Percentiles rank a stretch among this genome's conserved stretches.
phyloP scores from a whole-genome alignment of 805 yeast species.

The Komagataella ulmi region DNA sequence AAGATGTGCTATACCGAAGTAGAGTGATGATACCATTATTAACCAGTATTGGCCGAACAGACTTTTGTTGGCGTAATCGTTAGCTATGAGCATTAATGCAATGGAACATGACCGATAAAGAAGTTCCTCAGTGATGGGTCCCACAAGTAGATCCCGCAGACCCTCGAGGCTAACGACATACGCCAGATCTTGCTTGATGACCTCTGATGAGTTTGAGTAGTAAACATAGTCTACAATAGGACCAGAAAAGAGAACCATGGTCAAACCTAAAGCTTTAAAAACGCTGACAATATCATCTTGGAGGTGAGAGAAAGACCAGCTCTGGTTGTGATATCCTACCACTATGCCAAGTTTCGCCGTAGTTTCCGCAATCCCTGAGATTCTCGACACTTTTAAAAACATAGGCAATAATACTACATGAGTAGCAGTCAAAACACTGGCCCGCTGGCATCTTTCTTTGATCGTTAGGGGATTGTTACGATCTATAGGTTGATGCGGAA shows the following conservation, averaged over 20 bases:
- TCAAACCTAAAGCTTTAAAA: neutral
- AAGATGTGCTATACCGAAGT: constrained; percentile 68
- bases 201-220: neutral
- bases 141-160: constrained; percentile 46
- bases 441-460: neutral
- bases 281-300: neutral
- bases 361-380: neutral
- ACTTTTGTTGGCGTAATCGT: constrained; percentile 3
- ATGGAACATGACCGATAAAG: constrained; percentile 42
- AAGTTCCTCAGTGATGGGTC: constrained; percentile 72
- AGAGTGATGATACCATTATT: constrained; percentile 30
- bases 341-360: neutral
- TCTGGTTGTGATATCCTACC: neutral
- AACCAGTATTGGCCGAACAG: constrained; percentile 1
- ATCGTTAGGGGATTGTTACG: neutral
- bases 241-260: neutral
- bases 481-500: neutral
- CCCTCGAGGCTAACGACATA: constrained; percentile 18
- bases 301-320: neutral
- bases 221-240: constrained; percentile 3
- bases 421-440: neutral
- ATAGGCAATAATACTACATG: neutral
- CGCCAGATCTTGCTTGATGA: neutral
- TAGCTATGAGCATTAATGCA: constrained; percentile 4
- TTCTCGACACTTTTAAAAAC: neutral